phyloP scores from a whole-genome alignment of 805 yeast genomes.

The Candida sakaeoensis region DNA sequence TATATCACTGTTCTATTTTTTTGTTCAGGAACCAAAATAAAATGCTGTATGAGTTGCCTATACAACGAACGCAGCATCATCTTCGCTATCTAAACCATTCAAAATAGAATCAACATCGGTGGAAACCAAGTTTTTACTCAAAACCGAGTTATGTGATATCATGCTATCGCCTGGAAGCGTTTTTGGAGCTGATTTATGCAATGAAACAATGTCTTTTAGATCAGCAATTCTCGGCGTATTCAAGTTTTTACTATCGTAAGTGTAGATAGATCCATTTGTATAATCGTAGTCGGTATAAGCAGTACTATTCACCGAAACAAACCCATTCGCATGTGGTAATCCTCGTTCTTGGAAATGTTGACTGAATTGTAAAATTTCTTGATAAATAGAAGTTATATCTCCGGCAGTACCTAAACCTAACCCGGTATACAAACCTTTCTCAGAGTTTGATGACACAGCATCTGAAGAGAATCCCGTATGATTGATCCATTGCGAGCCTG shows the following conservation, averaged over 20 bases:
- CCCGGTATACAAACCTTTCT: slow-evolving; percentile 10
- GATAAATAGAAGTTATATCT: slow-evolving; percentile 39
- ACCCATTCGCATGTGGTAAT: slow-evolving; percentile 6
- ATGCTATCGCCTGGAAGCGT: background rate
- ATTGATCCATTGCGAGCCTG: background rate
- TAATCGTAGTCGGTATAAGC: slow-evolving; percentile 1
- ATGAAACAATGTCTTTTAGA: slow-evolving; percentile 25
- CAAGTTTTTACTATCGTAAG: slow-evolving; percentile 12
- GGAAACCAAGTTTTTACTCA: slow-evolving; percentile 28
- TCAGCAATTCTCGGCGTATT: slow-evolving; percentile 35
- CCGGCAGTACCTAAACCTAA: slow-evolving; percentile 38
- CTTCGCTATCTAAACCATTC: slow-evolving; percentile 32
- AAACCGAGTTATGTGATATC: slow-evolving; percentile 22
- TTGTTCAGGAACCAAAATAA: background rate
- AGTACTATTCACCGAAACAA: slow-evolving; percentile 2
- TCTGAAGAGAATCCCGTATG: slow-evolving; percentile 8
- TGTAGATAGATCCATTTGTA: slow-evolving; percentile 16
- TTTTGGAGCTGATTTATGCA: background rate
- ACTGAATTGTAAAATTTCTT: slow-evolving; percentile 21
- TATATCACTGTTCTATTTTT: no score
- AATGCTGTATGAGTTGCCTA: slow-evolving; percentile 8
- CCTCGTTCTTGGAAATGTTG: slow-evolving; percentile 8
- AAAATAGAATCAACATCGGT: slow-evolving; percentile 34
- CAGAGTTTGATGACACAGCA: slow-evolving; percentile 6
- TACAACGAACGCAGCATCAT: slow-evolving; percentile 26